phyloP scores from a whole-genome alignment of 441 rosid genomes.

The Populus hybrid region DNA sequence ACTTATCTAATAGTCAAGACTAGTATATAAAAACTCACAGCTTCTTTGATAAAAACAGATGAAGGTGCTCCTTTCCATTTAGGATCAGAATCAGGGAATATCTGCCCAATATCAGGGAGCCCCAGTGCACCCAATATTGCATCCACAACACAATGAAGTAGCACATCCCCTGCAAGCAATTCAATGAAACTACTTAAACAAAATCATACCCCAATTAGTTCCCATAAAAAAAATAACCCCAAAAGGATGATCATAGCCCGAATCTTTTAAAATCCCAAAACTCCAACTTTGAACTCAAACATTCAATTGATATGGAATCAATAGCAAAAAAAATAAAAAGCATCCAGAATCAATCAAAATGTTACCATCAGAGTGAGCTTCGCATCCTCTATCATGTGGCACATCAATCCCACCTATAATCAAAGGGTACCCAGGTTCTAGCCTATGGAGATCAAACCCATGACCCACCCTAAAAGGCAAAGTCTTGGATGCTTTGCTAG shows the following conservation, averaged over 20 bases:
- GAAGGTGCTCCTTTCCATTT: slow-evolving; percentile 96
- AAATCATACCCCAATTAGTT: neutral
- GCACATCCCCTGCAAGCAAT: slow-evolving; percentile 70
- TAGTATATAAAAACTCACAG: slow-evolving; percentile 49
- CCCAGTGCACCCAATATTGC: slow-evolving; percentile 96
- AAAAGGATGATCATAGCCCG: slow-evolving; percentile 5
- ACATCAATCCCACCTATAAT: slow-evolving; percentile 89
- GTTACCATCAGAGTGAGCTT: slow-evolving; percentile 95
- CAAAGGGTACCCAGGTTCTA: slow-evolving; percentile 90
- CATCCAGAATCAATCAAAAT: neutral
- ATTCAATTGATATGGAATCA: neutral
- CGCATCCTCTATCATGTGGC: slow-evolving; percentile 91
- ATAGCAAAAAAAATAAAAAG: neutral
- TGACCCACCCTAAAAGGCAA: slow-evolving; percentile 91
- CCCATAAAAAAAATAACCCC: slow-evolving; percentile 1
- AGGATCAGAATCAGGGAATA: slow-evolving; percentile 88
- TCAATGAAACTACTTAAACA: neutral
- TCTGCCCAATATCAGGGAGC: slow-evolving; percentile 95
- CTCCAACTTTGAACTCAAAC: neutral
- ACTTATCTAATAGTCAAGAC: neutral
- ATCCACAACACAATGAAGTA: slow-evolving; percentile 96
- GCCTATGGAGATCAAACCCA: slow-evolving; percentile 86
- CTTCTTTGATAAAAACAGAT: slow-evolving; percentile 83
- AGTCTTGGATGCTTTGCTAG: slow-evolving; percentile 40
- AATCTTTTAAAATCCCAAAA: neutral